phyloP scores from a whole-genome alignment of 2,329 filamentous ascomycete genomes.

The Sporothrix sp. region DNA sequence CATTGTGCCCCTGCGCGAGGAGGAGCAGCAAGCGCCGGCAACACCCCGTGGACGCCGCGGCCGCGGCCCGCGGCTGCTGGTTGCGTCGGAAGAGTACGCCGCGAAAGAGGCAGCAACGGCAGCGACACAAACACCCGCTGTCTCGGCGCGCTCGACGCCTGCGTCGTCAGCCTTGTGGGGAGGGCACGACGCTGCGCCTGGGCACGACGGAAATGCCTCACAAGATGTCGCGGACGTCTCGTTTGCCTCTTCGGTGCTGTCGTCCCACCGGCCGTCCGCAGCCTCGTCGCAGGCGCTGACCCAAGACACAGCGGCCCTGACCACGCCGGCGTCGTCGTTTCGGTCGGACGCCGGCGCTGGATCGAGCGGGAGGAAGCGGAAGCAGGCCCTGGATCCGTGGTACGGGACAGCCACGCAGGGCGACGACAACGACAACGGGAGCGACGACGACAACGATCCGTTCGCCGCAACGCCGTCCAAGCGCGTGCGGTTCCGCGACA shows the following conservation, averaged over 20 bases:
- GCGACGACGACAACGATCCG: background rate
- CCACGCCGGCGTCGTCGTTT: slow-evolving; percentile 8
- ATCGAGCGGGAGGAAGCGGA: background rate
- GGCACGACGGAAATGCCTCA: no score
- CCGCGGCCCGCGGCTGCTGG: slow-evolving; percentile 6
- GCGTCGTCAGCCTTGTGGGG: no score
- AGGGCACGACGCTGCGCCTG: background rate
- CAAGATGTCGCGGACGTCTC: no score
- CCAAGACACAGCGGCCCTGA: slow-evolving; percentile 1
- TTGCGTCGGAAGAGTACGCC: slow-evolving; percentile 10
- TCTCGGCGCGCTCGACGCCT: no score
- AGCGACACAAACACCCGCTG: background rate
- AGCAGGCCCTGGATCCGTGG: background rate
- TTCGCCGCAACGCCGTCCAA: slow-evolving; percentile 7
- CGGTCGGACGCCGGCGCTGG: background rate
- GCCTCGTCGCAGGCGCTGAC: background rate
- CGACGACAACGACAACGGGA: background rate
- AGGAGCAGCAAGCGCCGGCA: background rate
- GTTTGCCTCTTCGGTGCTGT: background rate
- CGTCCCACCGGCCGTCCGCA: background rate
- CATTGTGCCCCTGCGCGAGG: slow-evolving; percentile 1
- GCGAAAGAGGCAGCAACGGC: slow-evolving; percentile 4
- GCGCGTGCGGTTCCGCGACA: slow-evolving; percentile 4
- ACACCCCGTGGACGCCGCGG: background rate
- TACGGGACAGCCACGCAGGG: background rate